These are phyloP conservation scores for Heterobasidion parviporum DNA, from an alignment of 1,284 basidiomycete species.

Conservation along the genomic window DNA sequence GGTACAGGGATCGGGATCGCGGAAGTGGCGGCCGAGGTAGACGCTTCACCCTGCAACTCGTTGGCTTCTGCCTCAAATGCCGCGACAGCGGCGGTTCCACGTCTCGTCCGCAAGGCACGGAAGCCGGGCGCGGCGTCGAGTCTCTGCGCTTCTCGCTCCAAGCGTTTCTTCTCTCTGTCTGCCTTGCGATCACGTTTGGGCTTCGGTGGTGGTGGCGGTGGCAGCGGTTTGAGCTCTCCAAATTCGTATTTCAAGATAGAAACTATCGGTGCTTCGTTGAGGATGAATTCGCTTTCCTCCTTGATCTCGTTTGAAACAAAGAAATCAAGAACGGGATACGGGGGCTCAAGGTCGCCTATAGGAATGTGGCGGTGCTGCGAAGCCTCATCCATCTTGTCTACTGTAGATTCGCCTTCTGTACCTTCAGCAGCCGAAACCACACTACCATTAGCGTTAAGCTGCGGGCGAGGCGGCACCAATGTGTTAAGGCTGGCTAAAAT, in stretches of 20 bases:
- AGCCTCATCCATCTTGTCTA: background rate
- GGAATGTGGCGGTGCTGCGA: no score
- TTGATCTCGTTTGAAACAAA: constrained; percentile 47
- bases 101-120: constrained; percentile 26
- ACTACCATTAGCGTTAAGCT: background rate
- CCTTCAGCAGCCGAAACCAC: no score
- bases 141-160: background rate
- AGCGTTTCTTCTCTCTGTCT: constrained; percentile 3
- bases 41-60: background rate
- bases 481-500: constrained; percentile 55
- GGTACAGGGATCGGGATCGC: background rate
- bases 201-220: constrained; percentile 29
- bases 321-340: constrained; percentile 44
- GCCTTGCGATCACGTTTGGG: constrained; percentile 9
- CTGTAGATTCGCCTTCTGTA: background rate
- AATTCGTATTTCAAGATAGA: constrained; percentile 65
- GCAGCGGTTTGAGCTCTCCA: constrained; percentile 49
- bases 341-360: constrained; percentile 69
- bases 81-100: constrained; percentile 18
- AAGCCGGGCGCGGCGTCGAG: constrained; percentile 19
- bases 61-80: constrained; percentile 3
- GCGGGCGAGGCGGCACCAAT: constrained; percentile 14
- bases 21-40: constrained; percentile 2
- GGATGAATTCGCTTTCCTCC: constrained; percentile 40
- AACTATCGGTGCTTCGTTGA: constrained; percentile 52